These are phyloP conservation scores for Botryotinia calthae DNA, from an alignment of 2,329 filamentous ascomycete species.

Conservation along the genomic window DNA sequence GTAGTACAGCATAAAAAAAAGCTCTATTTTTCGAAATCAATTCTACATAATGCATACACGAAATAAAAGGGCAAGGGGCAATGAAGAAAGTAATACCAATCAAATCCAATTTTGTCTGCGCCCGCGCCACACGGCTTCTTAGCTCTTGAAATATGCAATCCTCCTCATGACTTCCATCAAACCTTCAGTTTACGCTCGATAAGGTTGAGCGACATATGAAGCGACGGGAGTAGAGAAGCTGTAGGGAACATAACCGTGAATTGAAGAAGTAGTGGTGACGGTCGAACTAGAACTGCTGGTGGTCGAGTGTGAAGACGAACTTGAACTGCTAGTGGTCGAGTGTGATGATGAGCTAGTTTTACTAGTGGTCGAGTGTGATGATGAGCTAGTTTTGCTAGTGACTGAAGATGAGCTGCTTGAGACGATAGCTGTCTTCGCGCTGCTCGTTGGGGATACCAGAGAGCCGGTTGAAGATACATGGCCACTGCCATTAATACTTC, in stretches of 20 bases:
- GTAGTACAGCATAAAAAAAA: not conserved
- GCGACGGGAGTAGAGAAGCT: slow-evolving; percentile 10
- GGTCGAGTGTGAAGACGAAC: not conserved
- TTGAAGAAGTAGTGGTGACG: slow-evolving; percentile 2
- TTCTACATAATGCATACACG: not conserved
- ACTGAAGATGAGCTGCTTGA: not conserved
- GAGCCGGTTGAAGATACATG: not conserved
- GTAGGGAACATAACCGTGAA: slow-evolving; percentile 12
- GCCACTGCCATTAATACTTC: not conserved
- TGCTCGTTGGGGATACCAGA: not conserved
- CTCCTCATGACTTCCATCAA: not conserved
- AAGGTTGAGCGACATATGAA: slow-evolving; percentile 9
- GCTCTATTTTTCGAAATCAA: not conserved
- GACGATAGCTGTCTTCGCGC: too few relatives aligned
- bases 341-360: not conserved
- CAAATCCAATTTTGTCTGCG: not conserved
- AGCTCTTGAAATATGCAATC: not conserved
- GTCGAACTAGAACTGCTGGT: not conserved
- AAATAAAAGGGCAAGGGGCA: slow-evolving; percentile 8
- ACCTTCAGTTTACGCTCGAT: not conserved
- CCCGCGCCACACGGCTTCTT: not conserved
- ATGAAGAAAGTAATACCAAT: not conserved
- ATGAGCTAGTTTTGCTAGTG: not conserved
- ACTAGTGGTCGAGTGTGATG: slow-evolving; percentile 3
- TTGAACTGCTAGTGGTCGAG: not conserved